Base-by-base conservation (phyloP, 2,329 filamentous ascomycete species). In the Teratosphaeria destructans region DNA sequence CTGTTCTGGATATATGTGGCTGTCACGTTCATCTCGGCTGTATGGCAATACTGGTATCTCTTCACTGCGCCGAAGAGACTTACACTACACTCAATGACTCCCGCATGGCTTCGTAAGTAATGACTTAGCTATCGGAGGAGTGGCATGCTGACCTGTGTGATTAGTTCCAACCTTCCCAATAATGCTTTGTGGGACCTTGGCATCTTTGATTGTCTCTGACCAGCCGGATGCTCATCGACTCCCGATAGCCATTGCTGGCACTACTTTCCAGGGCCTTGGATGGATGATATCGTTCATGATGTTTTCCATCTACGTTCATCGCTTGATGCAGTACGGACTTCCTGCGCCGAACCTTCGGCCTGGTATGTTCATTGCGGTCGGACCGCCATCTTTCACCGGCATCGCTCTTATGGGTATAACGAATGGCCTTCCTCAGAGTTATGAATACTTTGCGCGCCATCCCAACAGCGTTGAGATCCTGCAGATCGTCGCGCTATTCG, bases 1-100 rank as follows among this genome's bases (percentile, higher is more conserved):
- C 77, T 83, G 4, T 92, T 89, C 71, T 92, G 88, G 86, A 73
- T 78, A 1, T 91, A 91, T 67, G 78, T 85, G 7, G 73, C 76
- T 3, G 69, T 80, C 39, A 84, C 85, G 0, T 81, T 88, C 54
- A 62, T 79, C 5, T 69, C 86, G 0, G 84, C 85, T 5, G 74
- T 89, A 1, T 74, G 78, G 1, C 86, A 89, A 70, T 75, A 67
- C 32, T 55, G 55, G 8, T 52, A 57, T 34, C 56, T 68, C 5
- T 68, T 68, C 59, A 56, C 57, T 34, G 63, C 57, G 3, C 58
- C n/a, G 23, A n/a, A 54, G 26, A 54, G 23, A 49, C 19, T 49
- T 10, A 49, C 43, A 23, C 19, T 49, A 19, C 43, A 49, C 43
- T 49, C 43, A n/a, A 49, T 49, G 43, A 49, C 43, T 16, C 43